Percentiles rank a stretch among this genome's conserved stretches.
Evolutionary conservation across 371 early-diverging fungal species (phyloP).

Genomic region (Rhizopus arrhizus): DNA sequence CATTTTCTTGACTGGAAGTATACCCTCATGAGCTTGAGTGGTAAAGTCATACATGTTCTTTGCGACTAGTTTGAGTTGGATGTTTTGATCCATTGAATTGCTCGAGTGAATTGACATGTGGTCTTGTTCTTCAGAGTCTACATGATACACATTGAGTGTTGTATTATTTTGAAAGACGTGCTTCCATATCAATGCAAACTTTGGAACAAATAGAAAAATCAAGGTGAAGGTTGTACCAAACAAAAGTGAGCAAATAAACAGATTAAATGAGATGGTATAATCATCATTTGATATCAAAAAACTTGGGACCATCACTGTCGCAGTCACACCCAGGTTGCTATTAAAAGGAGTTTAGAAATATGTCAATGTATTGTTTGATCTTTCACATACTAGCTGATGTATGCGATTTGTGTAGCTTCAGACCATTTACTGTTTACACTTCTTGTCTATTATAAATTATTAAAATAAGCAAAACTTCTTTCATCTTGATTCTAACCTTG

Average conservation of each 20-base stretch:
- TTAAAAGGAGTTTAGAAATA: neutral
- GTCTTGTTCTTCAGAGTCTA: slow-evolving; percentile 16
- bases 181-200: slow-evolving; percentile 27
- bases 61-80: slow-evolving; percentile 25
- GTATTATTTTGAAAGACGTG: slow-evolving; percentile 26
- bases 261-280: slow-evolving; percentile 28
- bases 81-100: slow-evolving; percentile 12
- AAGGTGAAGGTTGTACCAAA: slow-evolving; percentile 42
- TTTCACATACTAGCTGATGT: slow-evolving; percentile 50
- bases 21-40: slow-evolving; percentile 43
- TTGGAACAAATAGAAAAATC: slow-evolving; percentile 38
- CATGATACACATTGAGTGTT: slow-evolving; percentile 22
- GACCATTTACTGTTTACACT: slow-evolving; percentile 44
- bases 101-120: slow-evolving; percentile 11
- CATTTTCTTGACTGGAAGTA: slow-evolving; percentile 44
- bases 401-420: slow-evolving; percentile 48
- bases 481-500: slow-evolving; percentile 29
- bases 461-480: neutral
- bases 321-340: slow-evolving; percentile 40
- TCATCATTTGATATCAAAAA: slow-evolving; percentile 34
- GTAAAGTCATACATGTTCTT: slow-evolving; percentile 38
- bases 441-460: slow-evolving; percentile 31
- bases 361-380: neutral
- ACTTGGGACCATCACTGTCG: slow-evolving; percentile 32
- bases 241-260: slow-evolving; percentile 34